Percentiles rank a stretch among this genome's conserved stretches.
Evolutionary conservation across 2,329 filamentous ascomycete genomes (phyloP).

Genomic region (Neonectria hederae): DNA sequence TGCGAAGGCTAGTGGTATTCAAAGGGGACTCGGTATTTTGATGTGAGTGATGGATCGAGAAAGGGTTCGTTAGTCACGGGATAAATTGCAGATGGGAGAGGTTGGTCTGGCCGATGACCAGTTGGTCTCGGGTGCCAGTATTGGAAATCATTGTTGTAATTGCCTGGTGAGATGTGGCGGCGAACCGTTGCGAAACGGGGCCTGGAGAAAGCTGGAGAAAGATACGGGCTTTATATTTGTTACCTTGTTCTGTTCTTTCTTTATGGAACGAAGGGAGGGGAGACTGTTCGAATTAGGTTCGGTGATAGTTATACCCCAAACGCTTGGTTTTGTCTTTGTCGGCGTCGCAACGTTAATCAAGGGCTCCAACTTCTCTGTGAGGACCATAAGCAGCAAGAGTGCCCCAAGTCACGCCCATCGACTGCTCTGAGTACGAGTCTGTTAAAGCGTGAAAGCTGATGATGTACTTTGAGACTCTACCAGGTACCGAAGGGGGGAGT

Average conservation of each 20-base stretch:
- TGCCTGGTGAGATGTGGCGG: constrained; percentile 29
- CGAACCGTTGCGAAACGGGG: constrained; percentile 27
- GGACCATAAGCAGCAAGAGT: no score
- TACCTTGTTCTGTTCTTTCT: constrained; percentile 27
- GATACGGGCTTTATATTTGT: constrained; percentile 30
- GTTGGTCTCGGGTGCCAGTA: constrained; percentile 9
- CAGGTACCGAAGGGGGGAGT: background rate
- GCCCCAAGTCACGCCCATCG: background rate
- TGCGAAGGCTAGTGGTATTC: constrained; percentile 20
- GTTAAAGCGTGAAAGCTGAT: background rate
- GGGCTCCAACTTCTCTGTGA: background rate
- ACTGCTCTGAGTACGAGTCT: background rate
- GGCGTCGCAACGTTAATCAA: constrained; percentile 10
- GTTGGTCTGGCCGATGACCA: constrained; percentile 9
- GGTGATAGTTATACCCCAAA: constrained; percentile 44
- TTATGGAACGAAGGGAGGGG: constrained; percentile 28
- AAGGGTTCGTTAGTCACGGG: constrained; percentile 17
- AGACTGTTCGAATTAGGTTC: constrained; percentile 39
- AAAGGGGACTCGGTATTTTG: constrained; percentile 18
- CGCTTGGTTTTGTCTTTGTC: constrained; percentile 40
- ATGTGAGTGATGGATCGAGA: constrained; percentile 8
- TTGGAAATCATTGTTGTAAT: constrained; percentile 33
- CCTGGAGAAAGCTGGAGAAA: no score
- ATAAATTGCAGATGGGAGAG: constrained; percentile 27
- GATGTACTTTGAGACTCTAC: background rate